These are phyloP conservation scores for Tulasnella sp. DNA, from an alignment of 768 basidiomycete species.

Conservation along the genomic window DNA sequence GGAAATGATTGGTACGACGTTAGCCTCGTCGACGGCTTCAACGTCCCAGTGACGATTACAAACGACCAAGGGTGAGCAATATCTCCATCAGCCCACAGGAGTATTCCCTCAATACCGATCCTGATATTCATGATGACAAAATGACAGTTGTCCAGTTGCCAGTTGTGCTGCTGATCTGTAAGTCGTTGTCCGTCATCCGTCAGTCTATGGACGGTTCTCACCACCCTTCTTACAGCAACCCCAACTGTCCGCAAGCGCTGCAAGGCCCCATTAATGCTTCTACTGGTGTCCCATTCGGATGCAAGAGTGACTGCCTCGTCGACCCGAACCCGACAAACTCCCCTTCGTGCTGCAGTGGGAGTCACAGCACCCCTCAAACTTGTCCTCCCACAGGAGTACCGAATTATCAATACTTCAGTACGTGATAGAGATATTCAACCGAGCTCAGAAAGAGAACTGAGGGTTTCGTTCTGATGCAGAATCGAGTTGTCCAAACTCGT, in stretches of 20 bases:
- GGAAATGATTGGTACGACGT: conserved; percentile 31
- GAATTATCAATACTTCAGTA: conserved; percentile 33
- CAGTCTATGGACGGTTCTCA: not conserved
- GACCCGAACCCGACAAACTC: conserved; percentile 30
- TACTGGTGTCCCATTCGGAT: conserved; percentile 20
- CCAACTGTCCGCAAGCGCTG: conserved; percentile 10
- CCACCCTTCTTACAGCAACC: not conserved
- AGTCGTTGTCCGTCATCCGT: not conserved
- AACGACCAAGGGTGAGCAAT: conserved; percentile 26
- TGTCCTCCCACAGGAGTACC: conserved; percentile 30
- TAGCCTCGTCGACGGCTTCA: conserved; percentile 32
- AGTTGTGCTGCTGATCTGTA: conserved; percentile 18
- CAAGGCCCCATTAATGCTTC: conserved; percentile 15
- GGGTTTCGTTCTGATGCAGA: too few relatives aligned
- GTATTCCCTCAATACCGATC: not conserved
- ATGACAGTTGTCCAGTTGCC: conserved; percentile 14
- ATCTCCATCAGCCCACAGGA: not conserved
- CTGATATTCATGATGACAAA: not conserved
- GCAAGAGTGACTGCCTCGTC: conserved; percentile 30
- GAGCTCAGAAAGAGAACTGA: too few relatives aligned
- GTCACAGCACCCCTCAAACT: conserved; percentile 24
- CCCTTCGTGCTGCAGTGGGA: conserved; percentile 26
- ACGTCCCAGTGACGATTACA: conserved; percentile 30
- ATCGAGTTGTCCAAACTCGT: conserved; percentile 27
- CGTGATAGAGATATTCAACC: too few relatives aligned